A percentile compares a stretch with the other conserved stretches of the same genome.
These are phyloP conservation scores for Kwoniella botswanensis DNA, from an alignment of 768 basidiomycete species.

Conservation along the genomic window DNA sequence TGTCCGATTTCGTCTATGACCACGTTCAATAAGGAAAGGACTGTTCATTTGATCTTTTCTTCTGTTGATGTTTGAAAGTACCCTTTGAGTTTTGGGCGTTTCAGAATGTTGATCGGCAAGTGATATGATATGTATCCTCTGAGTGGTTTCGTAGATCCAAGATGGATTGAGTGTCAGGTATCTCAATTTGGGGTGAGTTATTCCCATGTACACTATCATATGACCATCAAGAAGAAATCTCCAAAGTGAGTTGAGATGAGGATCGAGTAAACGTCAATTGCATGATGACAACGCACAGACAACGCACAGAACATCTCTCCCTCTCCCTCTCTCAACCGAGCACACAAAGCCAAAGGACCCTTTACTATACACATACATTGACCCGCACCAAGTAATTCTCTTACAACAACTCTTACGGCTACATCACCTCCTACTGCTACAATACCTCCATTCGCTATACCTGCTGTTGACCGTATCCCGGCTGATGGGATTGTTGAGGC, in stretches of 20 bases:
- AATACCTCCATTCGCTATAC: neutral
- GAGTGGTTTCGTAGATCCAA: neutral
- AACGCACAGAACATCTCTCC: too few species aligned
- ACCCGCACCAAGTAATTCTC: neutral
- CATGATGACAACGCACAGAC: too few species aligned
- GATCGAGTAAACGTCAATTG: too few species aligned
- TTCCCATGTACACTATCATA: too few species aligned
- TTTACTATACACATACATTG: neutral
- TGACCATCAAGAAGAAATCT: too few species aligned
- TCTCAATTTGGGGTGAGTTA: neutral
- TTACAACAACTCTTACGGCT: slow-evolving; percentile 4
- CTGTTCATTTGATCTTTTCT: too few species aligned
- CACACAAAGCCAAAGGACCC: neutral
- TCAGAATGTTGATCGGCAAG: neutral
- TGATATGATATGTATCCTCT: neutral
- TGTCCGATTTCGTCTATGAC: too few species aligned
- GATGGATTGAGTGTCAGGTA: neutral
- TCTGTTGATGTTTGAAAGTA: neutral
- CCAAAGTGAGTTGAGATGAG: too few species aligned
- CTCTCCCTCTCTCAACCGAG: too few species aligned
- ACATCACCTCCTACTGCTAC: neutral
- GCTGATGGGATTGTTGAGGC: slow-evolving; percentile 21
- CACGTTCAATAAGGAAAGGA: too few species aligned
- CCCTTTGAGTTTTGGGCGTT: neutral
- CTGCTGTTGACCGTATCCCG: slow-evolving; percentile 12